Base-by-base conservation (phyloP, 1,139 yeast species). In the Sugiyamaella castrensis region DNA sequence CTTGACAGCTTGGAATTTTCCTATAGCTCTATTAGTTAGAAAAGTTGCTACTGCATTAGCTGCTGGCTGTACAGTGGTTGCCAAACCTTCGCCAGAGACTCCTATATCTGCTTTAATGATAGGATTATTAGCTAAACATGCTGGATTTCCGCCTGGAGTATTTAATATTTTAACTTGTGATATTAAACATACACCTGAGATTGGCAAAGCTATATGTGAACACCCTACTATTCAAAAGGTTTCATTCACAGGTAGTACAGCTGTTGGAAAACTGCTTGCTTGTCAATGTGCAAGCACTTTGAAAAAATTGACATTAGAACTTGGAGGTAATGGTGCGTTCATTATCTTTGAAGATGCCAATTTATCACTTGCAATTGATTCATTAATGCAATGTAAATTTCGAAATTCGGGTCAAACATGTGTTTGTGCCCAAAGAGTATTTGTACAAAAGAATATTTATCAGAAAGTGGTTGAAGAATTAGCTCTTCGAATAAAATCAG, bases 1-100 rank as follows among this genome's bases (percentile, higher is more conserved):
- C 51, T 73, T 89, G 57, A 87, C 96, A 3, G 97, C 97, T 16
- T 89, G 96, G 96, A 91, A 89, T 67, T 89, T 89, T 71, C 98
- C 97, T 16, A 73, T 82, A 50, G 95, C 96, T 8, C 89, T 89
- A 96, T 85, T 89, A 53, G 81, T 96, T 1, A 76, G 97, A 60
- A 89, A 89, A 66, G 76, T 85, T 40, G 96, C 87, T 30, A 95
- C 96, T 26, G 95, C 95, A 0, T 61, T 87, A 13, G 96, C 96
- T 11, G 91, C 92, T 10, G 97, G 98, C 2, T 89, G 96, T 68
- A 84, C 97, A 1, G 75, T 87, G 1, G 91, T 89, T 7, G 74
- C 89, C 50, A 89, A 88, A 67, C 97, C 97, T 2, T 96, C 94
- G 33, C 72, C 83, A 2, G 95, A 87, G 65, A 89, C 97, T 7